Conservation (phyloP, 805 yeast genomes). For the Suhomyces canberraensis region DNA sequence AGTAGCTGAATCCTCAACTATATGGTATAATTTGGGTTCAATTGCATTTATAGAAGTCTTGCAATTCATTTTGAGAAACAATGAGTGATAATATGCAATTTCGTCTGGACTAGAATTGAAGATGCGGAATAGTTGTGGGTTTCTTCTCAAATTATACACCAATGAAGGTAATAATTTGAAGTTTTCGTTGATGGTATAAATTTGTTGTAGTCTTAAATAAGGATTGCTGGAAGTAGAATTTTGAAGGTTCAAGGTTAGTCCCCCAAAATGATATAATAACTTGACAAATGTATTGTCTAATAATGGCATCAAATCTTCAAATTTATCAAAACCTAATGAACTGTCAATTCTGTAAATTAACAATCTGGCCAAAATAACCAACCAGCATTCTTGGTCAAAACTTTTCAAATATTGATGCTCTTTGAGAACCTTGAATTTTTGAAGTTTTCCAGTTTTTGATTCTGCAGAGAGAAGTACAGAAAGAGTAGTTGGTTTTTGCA, state of each 20-base stretch:
- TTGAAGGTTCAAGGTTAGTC: slow-evolving; percentile 12
- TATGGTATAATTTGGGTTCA: slow-evolving; percentile 26
- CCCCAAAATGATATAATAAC: slow-evolving; percentile 29
- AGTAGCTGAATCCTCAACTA: background rate
- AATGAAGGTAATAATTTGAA: slow-evolving; percentile 28
- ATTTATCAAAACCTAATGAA: slow-evolving; percentile 29
- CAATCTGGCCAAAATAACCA: slow-evolving; percentile 28
- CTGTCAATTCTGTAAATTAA: slow-evolving; percentile 34
- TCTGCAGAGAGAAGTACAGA: slow-evolving; percentile 11
- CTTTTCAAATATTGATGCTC: slow-evolving; percentile 24
- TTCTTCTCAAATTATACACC: slow-evolving; percentile 32
- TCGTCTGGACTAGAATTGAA: slow-evolving; percentile 46
- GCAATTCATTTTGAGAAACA: slow-evolving; percentile 21
- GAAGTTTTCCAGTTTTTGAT: slow-evolving; percentile 12
- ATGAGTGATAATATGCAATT: slow-evolving; percentile 38
- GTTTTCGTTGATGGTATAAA: slow-evolving; percentile 22
- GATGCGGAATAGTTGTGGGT: slow-evolving; percentile 33
- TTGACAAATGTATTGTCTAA: slow-evolving; percentile 26
- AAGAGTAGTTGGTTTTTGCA: slow-evolving; percentile 27
- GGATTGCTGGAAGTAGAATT: slow-evolving; percentile 18
- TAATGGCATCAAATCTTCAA: slow-evolving; percentile 23
- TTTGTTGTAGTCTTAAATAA: slow-evolving; percentile 12
- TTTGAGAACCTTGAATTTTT: slow-evolving; percentile 20
- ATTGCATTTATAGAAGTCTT: slow-evolving; percentile 22
- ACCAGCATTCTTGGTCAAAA: slow-evolving; percentile 33